phyloP scores from a whole-genome alignment of 352 stramenopile species.

The Pythium brassicae region DNA sequence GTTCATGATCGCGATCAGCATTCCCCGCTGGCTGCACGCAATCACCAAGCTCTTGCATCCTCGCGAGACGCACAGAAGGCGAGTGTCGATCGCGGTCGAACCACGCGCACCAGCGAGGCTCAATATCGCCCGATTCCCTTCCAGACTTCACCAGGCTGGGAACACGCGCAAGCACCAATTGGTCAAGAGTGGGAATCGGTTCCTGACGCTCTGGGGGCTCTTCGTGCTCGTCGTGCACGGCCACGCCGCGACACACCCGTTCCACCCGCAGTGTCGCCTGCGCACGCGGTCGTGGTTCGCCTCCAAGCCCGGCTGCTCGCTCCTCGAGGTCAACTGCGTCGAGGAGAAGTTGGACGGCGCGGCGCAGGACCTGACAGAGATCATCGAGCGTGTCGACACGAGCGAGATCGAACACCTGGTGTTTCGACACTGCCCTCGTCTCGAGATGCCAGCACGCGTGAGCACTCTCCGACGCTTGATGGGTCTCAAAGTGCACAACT shows the following conservation, averaged over 20 bases:
- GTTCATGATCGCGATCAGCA: slow-evolving; percentile 27
- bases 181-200: not conserved
- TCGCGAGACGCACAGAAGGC: too few species aligned
- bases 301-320: slow-evolving; percentile 4
- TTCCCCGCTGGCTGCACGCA: slow-evolving; percentile 16
- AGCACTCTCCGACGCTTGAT: not conserved
- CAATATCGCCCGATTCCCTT: too few species aligned
- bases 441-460: slow-evolving; percentile 7
- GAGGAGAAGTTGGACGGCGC: not conserved
- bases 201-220: slow-evolving; percentile 25
- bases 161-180: too few species aligned
- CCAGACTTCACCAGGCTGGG: too few species aligned
- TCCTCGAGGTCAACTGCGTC: slow-evolving; percentile 10
- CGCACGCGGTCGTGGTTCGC: slow-evolving; percentile 12
- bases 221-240: slow-evolving; percentile 23
- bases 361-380: not conserved
- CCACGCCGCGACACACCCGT: slow-evolving; percentile 13
- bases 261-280: slow-evolving; percentile 23
- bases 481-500: slow-evolving; percentile 21
- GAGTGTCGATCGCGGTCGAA: not conserved
- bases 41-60: slow-evolving; percentile 21
- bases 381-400: not conserved
- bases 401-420: slow-evolving; percentile 13
- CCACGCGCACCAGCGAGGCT: too few species aligned
- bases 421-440: slow-evolving; percentile 5